Evolutionary conservation across 202 grass and related monocot genomes (phyloP).

Genomic region (Eragrostis tef): DNA sequence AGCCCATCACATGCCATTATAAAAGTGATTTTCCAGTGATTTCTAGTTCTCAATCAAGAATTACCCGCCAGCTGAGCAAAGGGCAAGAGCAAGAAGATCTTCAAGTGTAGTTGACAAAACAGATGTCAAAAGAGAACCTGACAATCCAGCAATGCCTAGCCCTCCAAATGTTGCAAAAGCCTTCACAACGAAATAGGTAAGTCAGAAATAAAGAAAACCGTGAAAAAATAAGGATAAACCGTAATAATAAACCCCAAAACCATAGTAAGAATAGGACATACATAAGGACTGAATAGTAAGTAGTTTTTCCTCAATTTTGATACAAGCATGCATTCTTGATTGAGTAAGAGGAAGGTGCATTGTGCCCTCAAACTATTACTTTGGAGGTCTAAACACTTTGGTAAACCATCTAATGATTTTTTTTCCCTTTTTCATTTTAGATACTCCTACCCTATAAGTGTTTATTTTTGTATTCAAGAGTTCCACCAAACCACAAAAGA

Average conservation of each 20-base stretch:
- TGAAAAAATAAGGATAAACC: background rate
- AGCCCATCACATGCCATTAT: conserved; percentile 11
- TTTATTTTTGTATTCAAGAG: background rate
- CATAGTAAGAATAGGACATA: background rate
- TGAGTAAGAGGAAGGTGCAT: conserved; percentile 31
- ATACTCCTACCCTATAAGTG: background rate
- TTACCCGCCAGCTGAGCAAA: conserved; percentile 96
- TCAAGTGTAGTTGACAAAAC: conserved; percentile 85
- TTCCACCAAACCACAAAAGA: background rate
- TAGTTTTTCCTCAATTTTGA: conserved; percentile 9
- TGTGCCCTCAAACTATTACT: conserved; percentile 31
- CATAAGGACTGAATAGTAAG: background rate
- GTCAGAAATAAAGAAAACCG: conserved; percentile 24
- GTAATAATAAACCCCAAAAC: background rate
- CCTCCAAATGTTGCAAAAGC: conserved; percentile 92
- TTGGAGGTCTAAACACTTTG: background rate
- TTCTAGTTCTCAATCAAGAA: conserved; percentile 39
- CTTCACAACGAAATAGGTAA: conserved; percentile 52
- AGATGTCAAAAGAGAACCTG: conserved; percentile 90
- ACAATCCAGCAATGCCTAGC: conserved; percentile 84
- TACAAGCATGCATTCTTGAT: background rate
- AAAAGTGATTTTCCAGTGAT: conserved; percentile 1
- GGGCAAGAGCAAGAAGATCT: conserved; percentile 95
- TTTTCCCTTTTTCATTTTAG: background rate
- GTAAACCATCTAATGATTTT: background rate